A percentile compares a stretch with the other conserved stretches of the same genome.
Conservation (phyloP, 1,284 basidiomycete genomes). For the Malassezia nana region DNA sequence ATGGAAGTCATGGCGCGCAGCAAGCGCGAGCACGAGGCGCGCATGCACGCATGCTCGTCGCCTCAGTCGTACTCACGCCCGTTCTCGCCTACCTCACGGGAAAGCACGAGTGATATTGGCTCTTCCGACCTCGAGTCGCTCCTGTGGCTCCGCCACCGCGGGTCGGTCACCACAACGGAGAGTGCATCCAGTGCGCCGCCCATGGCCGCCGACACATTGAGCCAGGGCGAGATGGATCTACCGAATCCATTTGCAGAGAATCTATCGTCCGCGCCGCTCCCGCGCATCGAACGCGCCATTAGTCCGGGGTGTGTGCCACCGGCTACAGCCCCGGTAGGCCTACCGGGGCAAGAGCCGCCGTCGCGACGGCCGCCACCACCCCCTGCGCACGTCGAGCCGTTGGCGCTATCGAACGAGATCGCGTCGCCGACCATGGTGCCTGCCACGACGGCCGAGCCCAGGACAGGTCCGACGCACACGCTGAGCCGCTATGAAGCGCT, state of each 20-base stretch:
- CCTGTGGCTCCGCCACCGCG: conserved; percentile 10
- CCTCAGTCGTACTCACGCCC: conserved; percentile 1
- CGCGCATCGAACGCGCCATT: neutral
- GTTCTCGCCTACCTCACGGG: neutral
- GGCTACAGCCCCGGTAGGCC: too few relatives aligned
- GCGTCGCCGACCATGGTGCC: neutral
- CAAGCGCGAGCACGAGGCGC: conserved; percentile 15
- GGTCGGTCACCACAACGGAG: neutral
- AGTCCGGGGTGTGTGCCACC: too few relatives aligned
- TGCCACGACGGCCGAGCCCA: neutral
- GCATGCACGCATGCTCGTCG: neutral
- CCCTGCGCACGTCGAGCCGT: too few relatives aligned
- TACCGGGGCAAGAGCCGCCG: neutral
- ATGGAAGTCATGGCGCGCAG: conserved; percentile 16
- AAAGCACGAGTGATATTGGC: neutral
- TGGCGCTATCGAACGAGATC: too few relatives aligned
- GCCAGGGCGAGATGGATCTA: too few relatives aligned
- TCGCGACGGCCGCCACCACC: neutral
- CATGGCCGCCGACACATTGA: too few relatives aligned
- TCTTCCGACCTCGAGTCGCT: conserved; percentile 5
- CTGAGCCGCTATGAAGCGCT: conserved; percentile 4
- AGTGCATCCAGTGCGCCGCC: neutral
- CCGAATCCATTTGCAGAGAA: neutral
- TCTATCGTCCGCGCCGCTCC: neutral
- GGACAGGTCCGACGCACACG: neutral